Evolutionary conservation across 2,329 filamentous ascomycete species (phyloP), one percentile per base, ranked within the genome.

Genomic region (Macrophomina tecta): DNA sequence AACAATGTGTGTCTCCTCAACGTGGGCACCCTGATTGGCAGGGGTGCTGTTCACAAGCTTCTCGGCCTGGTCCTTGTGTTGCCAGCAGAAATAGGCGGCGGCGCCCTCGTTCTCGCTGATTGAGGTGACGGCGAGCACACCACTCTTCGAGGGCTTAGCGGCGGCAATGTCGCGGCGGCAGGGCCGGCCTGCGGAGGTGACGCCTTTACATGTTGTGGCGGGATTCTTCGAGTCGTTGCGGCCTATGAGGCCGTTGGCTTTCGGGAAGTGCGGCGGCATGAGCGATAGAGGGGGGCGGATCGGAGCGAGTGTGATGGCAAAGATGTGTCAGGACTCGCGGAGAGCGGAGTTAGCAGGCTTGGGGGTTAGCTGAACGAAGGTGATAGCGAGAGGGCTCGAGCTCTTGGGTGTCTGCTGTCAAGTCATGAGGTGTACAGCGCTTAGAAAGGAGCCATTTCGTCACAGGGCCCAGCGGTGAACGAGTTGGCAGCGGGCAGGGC

Each of bases 161-260:
- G 86, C 79, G 23, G 86, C 82, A 42, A 97, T 82, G 5, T 89
- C 83, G 62, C 93, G 87, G 70, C 94, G 88, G 81, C 95, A 99
- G 11, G 92, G 91, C 60, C 89, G 86, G n/a, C 95, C 95, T 71
- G 85, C 88, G 34, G 88, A 85, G 4, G 93, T 97, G 69, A 98
- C 87, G 67, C 95, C 95, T 80, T 90, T 89, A 80, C 95, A 99
- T 76, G 94, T 97, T 12, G 89, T 90, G 1, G 87, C 84, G 2
- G 93, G 90, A 71, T 97, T 90, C 76, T 91, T 92, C 62, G 93
- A 97, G 83, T 97, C 94, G 73, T 89, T 89, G 67, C 94, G 90
- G 58, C 58, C 58, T n/a, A 62, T 30, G 16, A 62, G 38, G 58
- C 38, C 40, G 12, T 23, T 28, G 45, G 45, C 30, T 16, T 45